Evolutionary conservation across 1,284 basidiomycete genomes (phyloP).

Genomic region (Cystobasidium sp.): DNA sequence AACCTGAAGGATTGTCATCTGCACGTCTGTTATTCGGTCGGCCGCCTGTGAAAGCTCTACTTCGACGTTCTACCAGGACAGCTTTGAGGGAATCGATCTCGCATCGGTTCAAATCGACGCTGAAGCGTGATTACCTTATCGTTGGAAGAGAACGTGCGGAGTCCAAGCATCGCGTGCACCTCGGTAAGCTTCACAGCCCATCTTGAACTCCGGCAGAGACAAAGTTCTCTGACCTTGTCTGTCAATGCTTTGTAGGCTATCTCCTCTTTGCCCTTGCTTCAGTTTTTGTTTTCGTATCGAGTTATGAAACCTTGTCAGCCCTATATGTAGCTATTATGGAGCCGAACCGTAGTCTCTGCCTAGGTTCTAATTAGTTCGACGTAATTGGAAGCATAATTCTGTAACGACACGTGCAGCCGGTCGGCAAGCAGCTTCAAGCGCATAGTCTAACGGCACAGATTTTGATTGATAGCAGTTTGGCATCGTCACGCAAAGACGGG

Average conservation of each 20-base stretch:
- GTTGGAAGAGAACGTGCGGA: neutral
- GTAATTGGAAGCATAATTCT: too few species aligned
- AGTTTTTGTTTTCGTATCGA: neutral
- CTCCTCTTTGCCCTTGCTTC: neutral
- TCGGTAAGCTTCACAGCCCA: too few species aligned
- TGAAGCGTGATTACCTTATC: slow-evolving; percentile 3
- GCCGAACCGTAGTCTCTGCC: neutral
- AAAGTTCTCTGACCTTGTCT: neutral
- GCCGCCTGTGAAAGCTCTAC: slow-evolving; percentile 33
- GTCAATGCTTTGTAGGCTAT: neutral
- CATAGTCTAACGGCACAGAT: too few species aligned
- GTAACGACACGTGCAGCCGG: too few species aligned
- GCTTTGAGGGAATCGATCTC: slow-evolving; percentile 37
- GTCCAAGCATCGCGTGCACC: too few species aligned
- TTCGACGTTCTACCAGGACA: slow-evolving; percentile 30
- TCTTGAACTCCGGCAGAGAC: too few species aligned
- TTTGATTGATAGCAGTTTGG: too few species aligned
- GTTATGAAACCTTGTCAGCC: neutral
- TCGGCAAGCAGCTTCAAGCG: too few species aligned
- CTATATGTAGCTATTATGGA: neutral
- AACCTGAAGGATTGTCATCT: slow-evolving; percentile 10
- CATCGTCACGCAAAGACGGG: too few species aligned
- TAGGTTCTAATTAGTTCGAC: too few species aligned
- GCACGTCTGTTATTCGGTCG: slow-evolving; percentile 27
- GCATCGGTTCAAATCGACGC: slow-evolving; percentile 8